A percentile compares a stretch with the other conserved stretches of the same genome.
phyloP scores from a whole-genome alignment of 1,139 yeast species.

The Magnusiomyces tetraspermus region DNA sequence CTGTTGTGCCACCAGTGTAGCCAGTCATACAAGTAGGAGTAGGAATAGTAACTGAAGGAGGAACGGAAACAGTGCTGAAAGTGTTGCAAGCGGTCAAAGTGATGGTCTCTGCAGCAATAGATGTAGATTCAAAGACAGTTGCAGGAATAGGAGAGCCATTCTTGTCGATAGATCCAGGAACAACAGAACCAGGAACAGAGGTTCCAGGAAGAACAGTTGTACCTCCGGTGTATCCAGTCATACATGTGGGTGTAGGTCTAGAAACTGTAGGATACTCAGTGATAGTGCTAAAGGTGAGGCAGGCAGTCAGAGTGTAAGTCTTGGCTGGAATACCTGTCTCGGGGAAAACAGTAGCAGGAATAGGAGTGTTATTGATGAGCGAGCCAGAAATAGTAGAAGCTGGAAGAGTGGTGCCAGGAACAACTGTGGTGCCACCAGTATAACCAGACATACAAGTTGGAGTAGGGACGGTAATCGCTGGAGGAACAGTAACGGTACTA shows the following conservation, averaged over 20 bases:
- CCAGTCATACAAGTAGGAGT: conserved; percentile 8
- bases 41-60: not conserved
- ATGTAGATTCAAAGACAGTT: conserved; percentile 5
- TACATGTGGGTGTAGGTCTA: conserved; percentile 3
- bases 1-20: conserved; percentile 4
- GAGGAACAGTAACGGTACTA: not conserved
- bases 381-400: conserved; percentile 9
- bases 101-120: conserved; percentile 8
- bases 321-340: conserved; percentile 2
- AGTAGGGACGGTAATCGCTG: not conserved
- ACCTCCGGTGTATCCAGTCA: conserved; percentile 9
- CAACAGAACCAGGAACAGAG: not conserved
- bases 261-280: not conserved
- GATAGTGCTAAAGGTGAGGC: conserved; percentile 1
- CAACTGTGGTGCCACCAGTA: conserved; percentile 7
- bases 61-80: not conserved
- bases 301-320: conserved; percentile 9
- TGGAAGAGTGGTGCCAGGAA: conserved; percentile 5
- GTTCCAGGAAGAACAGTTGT: conserved; percentile 5
- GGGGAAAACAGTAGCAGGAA: not conserved
- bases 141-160: conserved; percentile 5
- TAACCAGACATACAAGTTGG: too few relatives aligned
- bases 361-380: not conserved
- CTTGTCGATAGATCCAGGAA: not conserved
- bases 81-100: conserved; percentile 5